These are phyloP conservation scores for Aspergillus melleus DNA, from an alignment of 2,329 filamentous ascomycete species.

Conservation along the genomic window DNA sequence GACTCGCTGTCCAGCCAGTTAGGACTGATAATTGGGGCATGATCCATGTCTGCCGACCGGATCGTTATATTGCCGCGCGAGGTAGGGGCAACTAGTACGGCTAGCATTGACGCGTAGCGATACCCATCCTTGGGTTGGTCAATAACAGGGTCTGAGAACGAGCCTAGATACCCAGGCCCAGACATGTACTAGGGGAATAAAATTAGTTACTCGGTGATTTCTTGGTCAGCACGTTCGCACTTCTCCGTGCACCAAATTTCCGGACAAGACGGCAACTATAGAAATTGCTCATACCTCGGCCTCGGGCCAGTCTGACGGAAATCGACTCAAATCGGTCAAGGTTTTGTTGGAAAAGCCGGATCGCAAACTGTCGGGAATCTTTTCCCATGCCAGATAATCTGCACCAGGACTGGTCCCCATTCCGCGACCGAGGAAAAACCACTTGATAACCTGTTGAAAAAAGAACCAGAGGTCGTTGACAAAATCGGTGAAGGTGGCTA, in stretches of 20 bases:
- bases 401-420: conserved; percentile 7
- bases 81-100: conserved; percentile 40
- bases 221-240: background rate
- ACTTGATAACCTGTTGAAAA: background rate
- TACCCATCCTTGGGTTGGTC: conserved; percentile 22
- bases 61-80: conserved; percentile 50
- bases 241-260: background rate
- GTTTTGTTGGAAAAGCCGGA: conserved; percentile 13
- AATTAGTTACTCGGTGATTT: background rate
- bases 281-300: conserved; percentile 14
- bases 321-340: conserved; percentile 13
- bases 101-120: conserved; percentile 35
- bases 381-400: conserved; percentile 24
- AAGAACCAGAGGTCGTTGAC: background rate
- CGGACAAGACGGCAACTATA: background rate
- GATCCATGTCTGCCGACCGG: conserved; percentile 31
- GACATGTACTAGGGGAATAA: conserved; percentile 21
- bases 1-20: conserved; percentile 44
- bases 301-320: conserved; percentile 32
- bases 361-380: conserved; percentile 16
- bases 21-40: conserved; percentile 46
- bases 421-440: conserved; percentile 18
- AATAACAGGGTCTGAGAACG: conserved; percentile 8
- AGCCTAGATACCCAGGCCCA: conserved; percentile 17
- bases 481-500: conserved; percentile 25